Base-by-base conservation (phyloP, 2,329 filamentous ascomycete genomes). In the Pseudogymnoascus sp. region DNA sequence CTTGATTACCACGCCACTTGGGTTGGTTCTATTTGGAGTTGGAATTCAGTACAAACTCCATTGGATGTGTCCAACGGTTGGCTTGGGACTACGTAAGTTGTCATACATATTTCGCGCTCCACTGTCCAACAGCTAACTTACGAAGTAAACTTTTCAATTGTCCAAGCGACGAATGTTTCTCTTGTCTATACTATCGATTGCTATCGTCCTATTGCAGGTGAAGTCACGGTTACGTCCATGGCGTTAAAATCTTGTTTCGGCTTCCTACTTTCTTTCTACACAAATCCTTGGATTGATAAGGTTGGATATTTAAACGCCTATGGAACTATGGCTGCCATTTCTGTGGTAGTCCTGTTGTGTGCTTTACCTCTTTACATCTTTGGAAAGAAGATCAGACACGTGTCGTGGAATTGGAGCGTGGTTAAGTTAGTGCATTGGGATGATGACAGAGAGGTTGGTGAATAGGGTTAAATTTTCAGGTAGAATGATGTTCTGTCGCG, bases 251-350 rank as follows among this genome's bases (percentile, higher is more conserved):
- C 80, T 14, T 69, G 79, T 6, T 84, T 85, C 67, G 82, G 82
- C 4, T 85, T 85, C 68, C 72, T 85, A 0, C 74, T 85, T 1
- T 82, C 79, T 0, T 85, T 85, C 68, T 85, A 85, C 68, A 84
- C 81, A 1, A 85, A 85, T 67, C 77, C 80, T 0, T 85, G 83
- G 83, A 77, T 85, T 38, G 71, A 74, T 5, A 30, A 75, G 62
- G 71, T 71, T 0, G 83, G 83, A 0, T 85, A 85, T 66, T 64
- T 73, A 11, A 72, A 76, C 36, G 78, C 82, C 2, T 85, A 78
- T 64, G 81, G 82, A 3, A 75, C 77, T n/a, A 84, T 85, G 82
- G 82, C 82, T 6, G 82, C 76, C 9, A 84, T 85, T 52, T 73
- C 78, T 8, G 78, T 75, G 11, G 74, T 67, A 12, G 71, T 84